These are phyloP conservation scores for Aspergillus puulaauensis DNA, from an alignment of 2,329 filamentous ascomycete species.

Conservation along the genomic window DNA sequence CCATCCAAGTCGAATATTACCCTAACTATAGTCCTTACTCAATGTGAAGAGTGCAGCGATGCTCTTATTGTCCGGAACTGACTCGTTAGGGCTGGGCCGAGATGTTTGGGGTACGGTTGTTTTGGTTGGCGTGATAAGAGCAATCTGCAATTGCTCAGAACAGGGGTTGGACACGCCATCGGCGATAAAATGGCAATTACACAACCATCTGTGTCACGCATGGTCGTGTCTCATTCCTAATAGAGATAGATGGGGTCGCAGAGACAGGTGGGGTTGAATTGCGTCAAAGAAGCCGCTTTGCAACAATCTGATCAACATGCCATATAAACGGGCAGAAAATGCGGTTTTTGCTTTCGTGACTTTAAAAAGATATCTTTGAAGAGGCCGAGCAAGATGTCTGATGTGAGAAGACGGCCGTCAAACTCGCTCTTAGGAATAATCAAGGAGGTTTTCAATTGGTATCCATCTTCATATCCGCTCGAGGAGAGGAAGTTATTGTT, in stretches of 20 bases:
- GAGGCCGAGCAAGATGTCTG: constrained; percentile 16
- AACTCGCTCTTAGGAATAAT: constrained; percentile 17
- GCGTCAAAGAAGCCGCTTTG: constrained; percentile 7
- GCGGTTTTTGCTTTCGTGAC: no score
- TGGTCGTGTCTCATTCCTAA: not conserved
- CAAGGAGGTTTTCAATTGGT: constrained; percentile 36
- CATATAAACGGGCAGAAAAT: not conserved
- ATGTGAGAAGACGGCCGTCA: not conserved
- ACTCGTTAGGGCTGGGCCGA: not conserved
- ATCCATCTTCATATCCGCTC: constrained; percentile 28
- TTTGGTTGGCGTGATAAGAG: not conserved
- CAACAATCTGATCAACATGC: constrained; percentile 18
- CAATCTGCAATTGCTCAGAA: not conserved
- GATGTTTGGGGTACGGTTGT: not conserved
- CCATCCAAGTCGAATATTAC: constrained; percentile 12
- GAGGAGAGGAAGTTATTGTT: constrained; percentile 32
- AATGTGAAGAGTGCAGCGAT: not conserved
- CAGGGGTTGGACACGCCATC: constrained; percentile 24
- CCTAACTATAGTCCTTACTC: not conserved
- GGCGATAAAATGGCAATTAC: not conserved
- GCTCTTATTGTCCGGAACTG: not conserved
- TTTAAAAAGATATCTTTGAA: not conserved
- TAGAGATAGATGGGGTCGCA: not conserved
- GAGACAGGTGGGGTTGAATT: not conserved
- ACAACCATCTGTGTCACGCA: not conserved